Conservation (phyloP, 352 stramenopile genomes). For the Elongisporangium senticosum region DNA sequence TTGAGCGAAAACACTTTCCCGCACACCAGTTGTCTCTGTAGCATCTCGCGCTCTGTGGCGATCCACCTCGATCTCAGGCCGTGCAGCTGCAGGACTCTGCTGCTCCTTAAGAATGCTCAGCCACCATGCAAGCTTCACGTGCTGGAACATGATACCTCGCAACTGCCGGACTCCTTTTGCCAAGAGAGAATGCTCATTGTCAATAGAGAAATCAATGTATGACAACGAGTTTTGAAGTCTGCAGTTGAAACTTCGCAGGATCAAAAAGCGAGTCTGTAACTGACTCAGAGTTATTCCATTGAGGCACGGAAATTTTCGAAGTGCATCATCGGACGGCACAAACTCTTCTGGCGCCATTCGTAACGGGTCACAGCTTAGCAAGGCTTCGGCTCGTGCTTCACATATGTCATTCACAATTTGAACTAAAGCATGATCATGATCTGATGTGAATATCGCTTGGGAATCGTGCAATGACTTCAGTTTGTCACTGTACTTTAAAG, state of each 20-base stretch:
- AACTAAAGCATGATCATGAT: conserved; percentile 71
- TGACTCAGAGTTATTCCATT: conserved; percentile 36
- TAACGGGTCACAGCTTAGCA: conserved; percentile 77
- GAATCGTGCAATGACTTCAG: conserved; percentile 57
- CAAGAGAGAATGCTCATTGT: conserved; percentile 56
- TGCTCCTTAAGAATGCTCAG: conserved; percentile 84
- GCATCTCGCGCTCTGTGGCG: conserved; percentile 68
- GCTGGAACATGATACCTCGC: conserved; percentile 77
- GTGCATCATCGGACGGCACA: conserved; percentile 53
- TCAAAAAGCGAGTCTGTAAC: conserved; percentile 76
- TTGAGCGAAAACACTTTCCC: conserved; percentile 83
- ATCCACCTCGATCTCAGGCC: conserved; percentile 84
- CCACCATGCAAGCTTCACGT: conserved; percentile 87
- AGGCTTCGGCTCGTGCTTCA: conserved; percentile 63
- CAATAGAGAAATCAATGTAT: conserved; percentile 78
- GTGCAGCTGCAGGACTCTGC: conserved; percentile 68
- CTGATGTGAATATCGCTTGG: conserved; percentile 55
- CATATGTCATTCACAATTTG: conserved; percentile 83
- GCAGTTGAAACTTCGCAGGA: conserved; percentile 86
- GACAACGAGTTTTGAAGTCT: conserved; percentile 79
- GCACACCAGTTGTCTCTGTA: conserved; percentile 44
- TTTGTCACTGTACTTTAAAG: conserved; percentile 62
- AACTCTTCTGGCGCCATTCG: conserved; percentile 83
- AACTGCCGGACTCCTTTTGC: conserved; percentile 49
- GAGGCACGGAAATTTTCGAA: conserved; percentile 46